phyloP scores from a whole-genome alignment of 345 rosid species.

The Ceriops tagal region DNA sequence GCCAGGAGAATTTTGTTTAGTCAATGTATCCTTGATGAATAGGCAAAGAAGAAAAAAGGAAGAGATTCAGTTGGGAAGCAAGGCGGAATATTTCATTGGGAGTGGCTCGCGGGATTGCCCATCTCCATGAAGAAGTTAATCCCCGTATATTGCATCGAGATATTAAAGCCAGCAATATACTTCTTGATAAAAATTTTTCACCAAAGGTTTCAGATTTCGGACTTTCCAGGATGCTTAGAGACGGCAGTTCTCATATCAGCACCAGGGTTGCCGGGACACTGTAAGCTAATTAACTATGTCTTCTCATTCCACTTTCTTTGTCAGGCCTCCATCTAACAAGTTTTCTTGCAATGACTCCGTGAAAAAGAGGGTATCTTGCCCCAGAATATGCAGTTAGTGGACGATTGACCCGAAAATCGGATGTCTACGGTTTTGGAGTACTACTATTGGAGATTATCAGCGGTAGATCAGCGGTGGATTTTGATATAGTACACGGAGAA shows the following conservation, averaged over 20 bases:
- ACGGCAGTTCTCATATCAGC: constrained; percentile 42
- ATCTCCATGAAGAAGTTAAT: constrained; percentile 52
- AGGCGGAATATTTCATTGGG: constrained; percentile 44
- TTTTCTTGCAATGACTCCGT: constrained; percentile 12
- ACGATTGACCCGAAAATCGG: constrained; percentile 47
- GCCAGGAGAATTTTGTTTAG: constrained; percentile 11
- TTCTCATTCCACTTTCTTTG: neutral
- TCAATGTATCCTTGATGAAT: constrained; percentile 15
- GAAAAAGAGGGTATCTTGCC: constrained; percentile 54
- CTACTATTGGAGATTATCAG: constrained; percentile 51
- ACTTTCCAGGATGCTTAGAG: constrained; percentile 40
- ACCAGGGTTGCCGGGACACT: constrained; percentile 60
- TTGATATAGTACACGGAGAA: constrained; percentile 47
- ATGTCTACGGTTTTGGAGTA: constrained; percentile 62
- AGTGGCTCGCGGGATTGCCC: constrained; percentile 48
- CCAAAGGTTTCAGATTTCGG: constrained; percentile 75
- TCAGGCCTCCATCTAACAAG: constrained; percentile 14
- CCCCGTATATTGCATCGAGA: constrained; percentile 61
- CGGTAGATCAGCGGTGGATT: constrained; percentile 38
- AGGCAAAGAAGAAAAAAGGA: constrained; percentile 48
- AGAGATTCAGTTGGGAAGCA: constrained; percentile 43
- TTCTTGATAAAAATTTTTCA: constrained; percentile 40
- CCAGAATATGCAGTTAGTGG: constrained; percentile 56
- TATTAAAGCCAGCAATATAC: constrained; percentile 55
- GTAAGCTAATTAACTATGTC: constrained; percentile 27